Evolutionary conservation across 2,329 filamentous ascomycete genomes (phyloP).

Genomic region (Emmonsia crescens): DNA sequence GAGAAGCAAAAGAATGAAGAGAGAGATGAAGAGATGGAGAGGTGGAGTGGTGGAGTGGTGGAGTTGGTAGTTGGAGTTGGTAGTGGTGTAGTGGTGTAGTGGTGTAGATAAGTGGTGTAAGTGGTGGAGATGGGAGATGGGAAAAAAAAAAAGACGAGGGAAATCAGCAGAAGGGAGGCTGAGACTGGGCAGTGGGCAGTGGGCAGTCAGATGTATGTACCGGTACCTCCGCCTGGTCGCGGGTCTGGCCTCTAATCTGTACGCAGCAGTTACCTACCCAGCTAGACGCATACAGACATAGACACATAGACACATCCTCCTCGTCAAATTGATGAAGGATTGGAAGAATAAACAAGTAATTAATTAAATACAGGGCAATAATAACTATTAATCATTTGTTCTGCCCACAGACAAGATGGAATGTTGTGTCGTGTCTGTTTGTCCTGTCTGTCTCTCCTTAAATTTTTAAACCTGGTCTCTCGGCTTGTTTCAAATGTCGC

Average conservation of each 20-base stretch:
- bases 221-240: not conserved
- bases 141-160: not conserved
- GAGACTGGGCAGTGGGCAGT: too few relatives aligned
- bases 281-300: too few relatives aligned
- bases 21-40: not conserved
- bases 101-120: not conserved
- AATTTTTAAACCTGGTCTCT: not conserved
- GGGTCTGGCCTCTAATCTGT: not conserved
- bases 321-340: too few relatives aligned
- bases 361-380: too few relatives aligned
- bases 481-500: not conserved
- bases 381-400: too few relatives aligned
- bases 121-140: not conserved
- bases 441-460: not conserved
- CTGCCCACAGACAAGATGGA: too few relatives aligned
- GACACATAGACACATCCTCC: too few relatives aligned
- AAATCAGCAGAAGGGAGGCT: not conserved
- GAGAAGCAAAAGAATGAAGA: not conserved
- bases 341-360: too few relatives aligned
- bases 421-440: too few relatives aligned
- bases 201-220: too few relatives aligned
- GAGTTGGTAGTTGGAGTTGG: not conserved
- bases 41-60: not conserved
- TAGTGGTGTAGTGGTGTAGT: not conserved
- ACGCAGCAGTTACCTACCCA: too few relatives aligned